These are phyloP conservation scores for Zalaria obscura DNA, from an alignment of 2,329 filamentous ascomycete species.

Conservation along the genomic window DNA sequence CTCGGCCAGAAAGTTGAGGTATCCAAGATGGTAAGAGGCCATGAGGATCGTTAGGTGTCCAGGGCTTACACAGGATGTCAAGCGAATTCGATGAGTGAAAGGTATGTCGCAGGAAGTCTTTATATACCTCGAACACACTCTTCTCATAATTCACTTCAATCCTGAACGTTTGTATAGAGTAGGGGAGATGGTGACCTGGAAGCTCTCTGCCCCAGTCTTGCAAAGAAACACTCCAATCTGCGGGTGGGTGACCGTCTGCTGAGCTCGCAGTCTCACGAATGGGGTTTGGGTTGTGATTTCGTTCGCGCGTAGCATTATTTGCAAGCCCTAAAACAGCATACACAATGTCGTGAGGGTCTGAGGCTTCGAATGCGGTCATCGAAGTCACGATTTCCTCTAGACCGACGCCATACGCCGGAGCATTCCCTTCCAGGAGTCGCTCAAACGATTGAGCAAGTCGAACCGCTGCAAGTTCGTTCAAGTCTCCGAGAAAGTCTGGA, in stretches of 20 bases:
- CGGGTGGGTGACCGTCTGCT: no score
- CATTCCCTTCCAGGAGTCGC: constrained; percentile 1
- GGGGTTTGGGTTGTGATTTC: no score
- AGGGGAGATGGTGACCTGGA: no score
- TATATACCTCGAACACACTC: constrained; percentile 4
- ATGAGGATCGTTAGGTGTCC: constrained; percentile 2
- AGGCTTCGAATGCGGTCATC: constrained; percentile 4
- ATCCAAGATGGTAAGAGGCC: constrained; percentile 2
- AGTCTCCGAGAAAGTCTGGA: constrained; percentile 1
- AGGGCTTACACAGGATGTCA: constrained; percentile 4
- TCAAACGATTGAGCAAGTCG: constrained; percentile 1
- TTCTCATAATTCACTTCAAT: constrained; percentile 3
- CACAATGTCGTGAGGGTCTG: constrained; percentile 4
- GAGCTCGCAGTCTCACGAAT: no score
- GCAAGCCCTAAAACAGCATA: constrained; percentile 5
- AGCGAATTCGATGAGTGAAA: background rate
- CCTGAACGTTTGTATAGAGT: background rate
- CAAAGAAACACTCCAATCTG: no score
- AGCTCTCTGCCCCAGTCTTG: no score
- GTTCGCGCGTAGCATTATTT: constrained; percentile 1
- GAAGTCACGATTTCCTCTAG: constrained; percentile 1
- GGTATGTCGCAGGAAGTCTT: constrained; percentile 2
- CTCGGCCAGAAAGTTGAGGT: no score
- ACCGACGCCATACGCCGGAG: background rate
- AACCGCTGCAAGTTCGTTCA: constrained; percentile 1